Conservation (phyloP, 352 stramenopile species). For the Phytophthora palmivora region DNA sequence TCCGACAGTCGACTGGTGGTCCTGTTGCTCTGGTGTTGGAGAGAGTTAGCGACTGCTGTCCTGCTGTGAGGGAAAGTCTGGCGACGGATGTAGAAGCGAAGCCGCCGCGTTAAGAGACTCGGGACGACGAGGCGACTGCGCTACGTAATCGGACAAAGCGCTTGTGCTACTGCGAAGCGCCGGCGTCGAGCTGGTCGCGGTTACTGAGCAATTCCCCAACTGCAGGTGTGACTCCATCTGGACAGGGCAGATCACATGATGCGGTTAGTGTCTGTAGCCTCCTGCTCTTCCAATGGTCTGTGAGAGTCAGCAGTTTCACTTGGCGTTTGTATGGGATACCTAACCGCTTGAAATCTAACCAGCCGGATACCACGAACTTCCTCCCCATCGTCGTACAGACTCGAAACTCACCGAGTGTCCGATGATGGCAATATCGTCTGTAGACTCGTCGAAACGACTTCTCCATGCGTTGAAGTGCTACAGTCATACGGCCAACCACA, state of each 20-base stretch:
- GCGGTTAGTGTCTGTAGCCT: constrained; percentile 20
- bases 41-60: constrained; percentile 13
- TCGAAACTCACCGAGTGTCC: not conserved
- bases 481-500: not conserved
- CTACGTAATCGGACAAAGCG: constrained; percentile 31
- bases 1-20: not conserved
- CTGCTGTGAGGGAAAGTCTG: constrained; percentile 8
- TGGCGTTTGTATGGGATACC: constrained; percentile 16
- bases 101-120: constrained; percentile 23
- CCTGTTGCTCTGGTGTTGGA: not conserved
- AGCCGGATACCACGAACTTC: constrained; percentile 29
- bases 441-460: not conserved
- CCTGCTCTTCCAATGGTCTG: constrained; percentile 22
- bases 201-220: constrained; percentile 23
- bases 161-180: constrained; percentile 3
- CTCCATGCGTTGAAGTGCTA: not conserved
- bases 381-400: constrained; percentile 19
- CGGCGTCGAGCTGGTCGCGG: constrained; percentile 14
- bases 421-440: not conserved
- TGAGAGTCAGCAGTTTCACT: constrained; percentile 24
- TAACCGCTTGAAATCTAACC: constrained; percentile 9
- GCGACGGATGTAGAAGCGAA: constrained; percentile 33
- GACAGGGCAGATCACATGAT: constrained; percentile 26
- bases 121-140: constrained; percentile 18
- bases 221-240: constrained; percentile 24